Evolutionary conservation across 2,329 filamentous ascomycete genomes (phyloP), one percentile per base, ranked within the genome.

Genomic region (Verruconis gallopava): DNA sequence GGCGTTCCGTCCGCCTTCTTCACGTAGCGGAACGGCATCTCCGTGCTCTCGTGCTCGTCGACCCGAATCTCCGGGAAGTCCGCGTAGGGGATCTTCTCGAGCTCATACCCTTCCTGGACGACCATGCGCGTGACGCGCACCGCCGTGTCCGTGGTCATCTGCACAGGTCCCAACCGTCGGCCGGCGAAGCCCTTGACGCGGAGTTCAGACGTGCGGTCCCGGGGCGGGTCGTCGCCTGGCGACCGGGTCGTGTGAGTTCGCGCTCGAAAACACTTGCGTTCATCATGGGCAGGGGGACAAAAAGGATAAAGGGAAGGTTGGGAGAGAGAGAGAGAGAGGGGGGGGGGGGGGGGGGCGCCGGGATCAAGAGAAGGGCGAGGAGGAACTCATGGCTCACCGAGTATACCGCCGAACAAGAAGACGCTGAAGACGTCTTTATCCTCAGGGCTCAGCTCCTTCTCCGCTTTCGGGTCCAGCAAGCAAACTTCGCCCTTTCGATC

Each of bases 21-120:
- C 39, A 98, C 88, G 57, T 98, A 98, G 51, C 91, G 84, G 63
- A 98, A 98, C 1, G 91, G 91, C 91, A 98, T 96, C 61, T 94
- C 73, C 0, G 88, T 94, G 59, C 83, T 91, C 65, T 98, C 91
- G 55, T 93, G 80, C 57, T 91, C 79, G 59, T 84, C 85, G 59
- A 96, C 81, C 55, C 79, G 79, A 55, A 98, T 73, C 56, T 96
- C 89, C 0, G 91, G 91, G 55, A 84, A 79, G 58, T 96, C 88
- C 22, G 91, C 61, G 56, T 91, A 95, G 2, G 77, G 71, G 22
- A 98, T 81, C 49, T 86, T 68, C 43, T 82, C 76, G 37, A 98
- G 67, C 0, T 82, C 72, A 28, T 80, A 73, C 66, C 81, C 81
- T 49, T 88, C 76, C 55, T 93, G 82, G 9, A 88, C 78, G 4